Conservation (phyloP, 2,329 filamentous ascomycete species). For the Fusarium floridanum region DNA sequence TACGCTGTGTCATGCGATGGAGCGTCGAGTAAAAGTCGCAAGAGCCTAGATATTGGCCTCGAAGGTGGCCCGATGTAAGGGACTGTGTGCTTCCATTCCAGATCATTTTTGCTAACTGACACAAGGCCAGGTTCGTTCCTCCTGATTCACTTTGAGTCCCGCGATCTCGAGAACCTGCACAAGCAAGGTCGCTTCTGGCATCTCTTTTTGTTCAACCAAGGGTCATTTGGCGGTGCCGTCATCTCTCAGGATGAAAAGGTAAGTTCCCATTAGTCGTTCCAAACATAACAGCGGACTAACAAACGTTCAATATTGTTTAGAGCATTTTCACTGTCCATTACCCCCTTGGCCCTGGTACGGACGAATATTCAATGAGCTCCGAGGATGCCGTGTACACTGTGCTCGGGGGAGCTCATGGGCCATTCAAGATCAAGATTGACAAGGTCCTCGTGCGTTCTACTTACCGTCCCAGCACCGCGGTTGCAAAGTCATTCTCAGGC, state of each 20-base stretch:
- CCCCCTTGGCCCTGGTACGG: background rate
- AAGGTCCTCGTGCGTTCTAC: slow-evolving; percentile 38
- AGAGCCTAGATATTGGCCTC: too few species aligned
- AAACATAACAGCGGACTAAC: too few species aligned
- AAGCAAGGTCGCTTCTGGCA: background rate
- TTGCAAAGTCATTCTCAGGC: slow-evolving; percentile 41
- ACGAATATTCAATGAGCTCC: too few species aligned
- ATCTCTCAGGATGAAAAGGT: background rate
- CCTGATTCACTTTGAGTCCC: background rate
- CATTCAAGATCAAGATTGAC: slow-evolving; percentile 36
- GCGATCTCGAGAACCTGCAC: background rate
- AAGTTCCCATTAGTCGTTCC: too few species aligned
- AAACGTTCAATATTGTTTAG: background rate
- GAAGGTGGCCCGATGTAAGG: too few species aligned
- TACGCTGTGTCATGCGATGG: too few species aligned
- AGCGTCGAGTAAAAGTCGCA: too few species aligned
- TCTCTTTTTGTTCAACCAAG: background rate
- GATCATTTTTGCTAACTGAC: too few species aligned
- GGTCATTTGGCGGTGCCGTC: background rate
- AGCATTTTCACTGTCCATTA: background rate
- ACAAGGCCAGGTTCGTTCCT: background rate
- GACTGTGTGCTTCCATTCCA: background rate
- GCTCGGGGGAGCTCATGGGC: too few species aligned
- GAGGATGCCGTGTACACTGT: too few species aligned
- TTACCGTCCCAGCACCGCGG: slow-evolving; percentile 38